These are phyloP conservation scores for Monosporascus sp. DNA, from an alignment of 2,329 filamentous ascomycete genomes.

Conservation along the genomic window DNA sequence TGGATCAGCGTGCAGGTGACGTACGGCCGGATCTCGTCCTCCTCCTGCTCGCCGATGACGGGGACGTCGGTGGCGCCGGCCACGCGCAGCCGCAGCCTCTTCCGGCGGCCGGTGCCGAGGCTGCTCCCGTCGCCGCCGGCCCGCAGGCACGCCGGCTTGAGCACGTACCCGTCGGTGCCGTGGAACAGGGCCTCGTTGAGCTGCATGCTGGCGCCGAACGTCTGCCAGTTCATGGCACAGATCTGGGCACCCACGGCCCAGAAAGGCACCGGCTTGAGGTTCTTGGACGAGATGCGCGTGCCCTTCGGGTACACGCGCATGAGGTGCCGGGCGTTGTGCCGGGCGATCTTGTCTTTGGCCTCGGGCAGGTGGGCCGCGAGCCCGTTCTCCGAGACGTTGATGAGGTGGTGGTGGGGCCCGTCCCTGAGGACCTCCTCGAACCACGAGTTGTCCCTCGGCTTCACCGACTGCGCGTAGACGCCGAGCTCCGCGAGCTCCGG, in stretches of 20 bases:
- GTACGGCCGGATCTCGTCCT: constrained; percentile 56
- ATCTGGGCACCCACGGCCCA: constrained; percentile 66
- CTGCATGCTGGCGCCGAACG: constrained; percentile 60
- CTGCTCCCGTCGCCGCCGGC: constrained; percentile 45
- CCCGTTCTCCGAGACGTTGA: constrained; percentile 62
- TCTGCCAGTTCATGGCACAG: constrained; percentile 67
- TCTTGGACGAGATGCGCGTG: constrained; percentile 61
- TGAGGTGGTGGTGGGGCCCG: constrained; percentile 29
- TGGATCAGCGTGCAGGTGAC: constrained; percentile 61
- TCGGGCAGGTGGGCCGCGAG: constrained; percentile 46
- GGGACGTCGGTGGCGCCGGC: constrained; percentile 60
- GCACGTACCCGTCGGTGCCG: constrained; percentile 59
- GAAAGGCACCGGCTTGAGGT: constrained; percentile 57
- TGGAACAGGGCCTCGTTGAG: constrained; percentile 64
- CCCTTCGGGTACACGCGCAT: constrained; percentile 69
- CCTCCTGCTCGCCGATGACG: constrained; percentile 43
- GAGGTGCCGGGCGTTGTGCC: constrained; percentile 60
- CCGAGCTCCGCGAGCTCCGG: constrained; percentile 61
- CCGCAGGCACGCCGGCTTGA: constrained; percentile 59
- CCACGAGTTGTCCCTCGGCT: constrained; percentile 62
- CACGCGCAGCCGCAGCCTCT: constrained; percentile 51
- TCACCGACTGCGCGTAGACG: constrained; percentile 66
- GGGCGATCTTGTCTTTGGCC: constrained; percentile 42
- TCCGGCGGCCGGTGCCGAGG: constrained; percentile 40
- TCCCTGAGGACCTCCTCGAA: constrained; percentile 42